A percentile compares a stretch with the other conserved stretches of the same genome.
These are phyloP conservation scores for Polychaeton citri DNA, from an alignment of 2,329 filamentous ascomycete genomes.

Conservation along the genomic window DNA sequence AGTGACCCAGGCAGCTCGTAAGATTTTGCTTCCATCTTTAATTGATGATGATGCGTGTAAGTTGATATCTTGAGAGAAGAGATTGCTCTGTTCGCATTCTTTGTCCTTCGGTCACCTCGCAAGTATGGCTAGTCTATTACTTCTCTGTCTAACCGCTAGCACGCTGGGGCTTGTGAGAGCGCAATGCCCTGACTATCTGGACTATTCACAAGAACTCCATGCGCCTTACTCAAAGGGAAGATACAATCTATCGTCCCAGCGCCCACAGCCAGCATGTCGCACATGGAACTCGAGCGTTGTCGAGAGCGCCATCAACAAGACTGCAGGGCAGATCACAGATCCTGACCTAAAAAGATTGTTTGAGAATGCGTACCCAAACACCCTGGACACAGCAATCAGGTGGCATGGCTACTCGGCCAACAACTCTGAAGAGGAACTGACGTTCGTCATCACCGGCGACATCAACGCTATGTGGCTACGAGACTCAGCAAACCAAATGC, in stretches of 20 bases:
- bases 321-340: slow-evolving; percentile 26
- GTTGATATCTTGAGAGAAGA: no score
- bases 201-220: slow-evolving; percentile 28
- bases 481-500: slow-evolving; percentile 54
- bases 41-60: no score
- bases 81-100: no score
- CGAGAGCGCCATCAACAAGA: slow-evolving; percentile 24
- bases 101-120: no score
- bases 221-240: slow-evolving; percentile 30
- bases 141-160: no score
- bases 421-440: slow-evolving; percentile 48
- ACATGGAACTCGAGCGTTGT: slow-evolving; percentile 33
- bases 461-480: slow-evolving; percentile 45
- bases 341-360: slow-evolving; percentile 58
- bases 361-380: slow-evolving; percentile 61
- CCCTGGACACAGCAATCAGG: slow-evolving; percentile 57
- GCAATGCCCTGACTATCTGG: slow-evolving; percentile 30
- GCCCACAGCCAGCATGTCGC: slow-evolving; percentile 30
- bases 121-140: no score
- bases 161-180: background rate
- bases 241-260: slow-evolving; percentile 33
- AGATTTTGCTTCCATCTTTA: no score
- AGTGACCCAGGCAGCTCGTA: no score
- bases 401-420: slow-evolving; percentile 51
- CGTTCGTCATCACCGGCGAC: slow-evolving; percentile 42